phyloP scores from a whole-genome alignment of 2,329 filamentous ascomycete genomes.

The Cladosporium sp. region DNA sequence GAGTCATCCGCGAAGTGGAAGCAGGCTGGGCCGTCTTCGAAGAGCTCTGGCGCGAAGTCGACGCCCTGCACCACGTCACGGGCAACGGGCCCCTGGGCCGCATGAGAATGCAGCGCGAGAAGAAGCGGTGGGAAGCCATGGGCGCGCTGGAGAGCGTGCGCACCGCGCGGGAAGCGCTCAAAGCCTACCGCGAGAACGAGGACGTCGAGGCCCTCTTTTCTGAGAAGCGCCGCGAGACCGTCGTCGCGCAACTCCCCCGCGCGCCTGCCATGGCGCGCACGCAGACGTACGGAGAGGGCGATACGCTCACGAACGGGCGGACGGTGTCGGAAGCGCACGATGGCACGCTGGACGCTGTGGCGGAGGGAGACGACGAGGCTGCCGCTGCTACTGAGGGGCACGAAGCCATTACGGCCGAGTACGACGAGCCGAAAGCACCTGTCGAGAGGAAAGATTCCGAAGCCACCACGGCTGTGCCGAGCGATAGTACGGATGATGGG shows the following conservation, averaged over 20 bases:
- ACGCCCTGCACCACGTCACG: constrained; percentile 18
- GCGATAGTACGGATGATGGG: constrained; percentile 6
- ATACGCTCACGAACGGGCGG: constrained; percentile 17
- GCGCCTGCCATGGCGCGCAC: constrained; percentile 26
- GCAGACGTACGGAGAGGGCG: constrained; percentile 5
- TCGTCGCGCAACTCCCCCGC: constrained; percentile 25
- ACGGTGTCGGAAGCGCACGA: constrained; percentile 16
- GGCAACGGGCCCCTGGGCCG: constrained; percentile 21
- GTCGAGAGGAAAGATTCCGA: constrained; percentile 5
- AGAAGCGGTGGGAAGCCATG: constrained; percentile 28
- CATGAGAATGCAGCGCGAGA: constrained; percentile 20
- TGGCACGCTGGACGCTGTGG: background rate
- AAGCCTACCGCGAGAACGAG: constrained; percentile 23
- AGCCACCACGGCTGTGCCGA: constrained; percentile 12
- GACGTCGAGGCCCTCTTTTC: constrained; percentile 28
- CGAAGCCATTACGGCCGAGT: background rate
- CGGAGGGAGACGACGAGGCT: background rate
- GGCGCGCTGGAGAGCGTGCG: constrained; percentile 32
- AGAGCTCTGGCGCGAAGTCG: constrained; percentile 28
- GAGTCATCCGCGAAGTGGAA: constrained; percentile 20
- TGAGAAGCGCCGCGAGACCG: constrained; percentile 23
- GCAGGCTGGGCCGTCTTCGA: constrained; percentile 32
- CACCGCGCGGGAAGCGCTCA: constrained; percentile 27
- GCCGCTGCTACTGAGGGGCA: background rate
- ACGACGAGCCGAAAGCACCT: background rate